Evolutionary conservation across 1,284 basidiomycete species (phyloP).

Genomic region (Sphaerobolus stellatus): DNA sequence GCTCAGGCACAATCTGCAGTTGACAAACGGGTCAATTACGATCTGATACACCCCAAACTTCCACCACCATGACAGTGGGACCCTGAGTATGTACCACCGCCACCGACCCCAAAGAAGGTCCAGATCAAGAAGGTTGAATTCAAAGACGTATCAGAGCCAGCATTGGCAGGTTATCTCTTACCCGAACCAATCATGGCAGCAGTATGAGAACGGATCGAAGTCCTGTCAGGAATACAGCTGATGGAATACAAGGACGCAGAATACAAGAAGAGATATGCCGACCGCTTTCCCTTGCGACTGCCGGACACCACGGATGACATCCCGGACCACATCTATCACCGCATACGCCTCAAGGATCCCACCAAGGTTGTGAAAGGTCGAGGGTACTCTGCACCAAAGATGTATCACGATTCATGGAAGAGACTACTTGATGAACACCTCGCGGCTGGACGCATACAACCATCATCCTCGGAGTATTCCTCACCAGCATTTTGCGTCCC

Average conservation of each 20-base stretch:
- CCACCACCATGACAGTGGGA: neutral
- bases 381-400: neutral
- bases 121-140: neutral
- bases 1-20: too few species aligned
- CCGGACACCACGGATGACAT: neutral
- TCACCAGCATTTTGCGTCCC: too few species aligned
- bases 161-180: neutral
- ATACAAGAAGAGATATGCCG: neutral
- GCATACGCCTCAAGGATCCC: neutral
- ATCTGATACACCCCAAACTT: neutral
- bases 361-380: neutral
- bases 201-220: neutral
- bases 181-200: neutral
- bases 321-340: neutral
- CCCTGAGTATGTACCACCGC: neutral
- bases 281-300: neutral
- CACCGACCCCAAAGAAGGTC: neutral
- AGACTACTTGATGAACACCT: conserved; percentile 27
- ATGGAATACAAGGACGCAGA: conserved; percentile 1
- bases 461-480: too few species aligned
- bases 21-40: neutral
- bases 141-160: neutral
- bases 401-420: conserved; percentile 21
- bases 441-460: conserved; percentile 30
- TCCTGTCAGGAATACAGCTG: neutral